phyloP scores from a whole-genome alignment of 805 yeast genomes.

The Kodamaea jinghongensis region DNA sequence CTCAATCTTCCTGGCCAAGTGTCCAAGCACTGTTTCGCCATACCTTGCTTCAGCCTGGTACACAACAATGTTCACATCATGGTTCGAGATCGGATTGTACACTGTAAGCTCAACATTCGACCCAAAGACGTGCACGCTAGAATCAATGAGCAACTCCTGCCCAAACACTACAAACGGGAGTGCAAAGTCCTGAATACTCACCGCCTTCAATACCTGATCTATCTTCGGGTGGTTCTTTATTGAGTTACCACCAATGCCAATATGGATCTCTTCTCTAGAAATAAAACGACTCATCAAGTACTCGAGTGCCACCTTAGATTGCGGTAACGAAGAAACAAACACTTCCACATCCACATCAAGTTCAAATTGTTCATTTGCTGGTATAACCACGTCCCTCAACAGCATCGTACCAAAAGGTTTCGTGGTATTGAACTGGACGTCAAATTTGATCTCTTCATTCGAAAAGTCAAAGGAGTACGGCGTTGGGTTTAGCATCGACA shows the following conservation, averaged over 20 bases:
- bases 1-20: slow-evolving; percentile 38
- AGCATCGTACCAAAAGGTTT: slow-evolving; percentile 27
- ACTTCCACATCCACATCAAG: slow-evolving; percentile 1
- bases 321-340: not conserved
- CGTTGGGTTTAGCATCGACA: slow-evolving; percentile 34
- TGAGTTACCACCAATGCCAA: slow-evolving; percentile 4
- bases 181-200: slow-evolving; percentile 21
- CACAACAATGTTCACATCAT: slow-evolving; percentile 41
- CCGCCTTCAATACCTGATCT: slow-evolving; percentile 14
- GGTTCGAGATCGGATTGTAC: slow-evolving; percentile 52
- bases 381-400: slow-evolving; percentile 3
- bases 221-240: slow-evolving; percentile 3
- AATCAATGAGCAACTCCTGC: slow-evolving; percentile 40
- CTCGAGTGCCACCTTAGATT: slow-evolving; percentile 3
- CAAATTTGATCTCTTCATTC: slow-evolving; percentile 21
- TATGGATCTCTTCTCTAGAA: slow-evolving; percentile 5
- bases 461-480: slow-evolving; percentile 21
- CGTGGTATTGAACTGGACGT: slow-evolving; percentile 28
- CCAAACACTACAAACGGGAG: slow-evolving; percentile 26
- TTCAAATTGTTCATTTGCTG: not conserved
- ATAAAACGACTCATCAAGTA: slow-evolving; percentile 5
- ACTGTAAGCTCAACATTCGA: slow-evolving; percentile 54
- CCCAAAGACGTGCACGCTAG: slow-evolving; percentile 53
- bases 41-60: slow-evolving; percentile 47
- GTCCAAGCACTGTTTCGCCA: slow-evolving; percentile 47